Conservation (phyloP, 2,329 filamentous ascomycete genomes). For the Epichloe gansuensis region DNA sequence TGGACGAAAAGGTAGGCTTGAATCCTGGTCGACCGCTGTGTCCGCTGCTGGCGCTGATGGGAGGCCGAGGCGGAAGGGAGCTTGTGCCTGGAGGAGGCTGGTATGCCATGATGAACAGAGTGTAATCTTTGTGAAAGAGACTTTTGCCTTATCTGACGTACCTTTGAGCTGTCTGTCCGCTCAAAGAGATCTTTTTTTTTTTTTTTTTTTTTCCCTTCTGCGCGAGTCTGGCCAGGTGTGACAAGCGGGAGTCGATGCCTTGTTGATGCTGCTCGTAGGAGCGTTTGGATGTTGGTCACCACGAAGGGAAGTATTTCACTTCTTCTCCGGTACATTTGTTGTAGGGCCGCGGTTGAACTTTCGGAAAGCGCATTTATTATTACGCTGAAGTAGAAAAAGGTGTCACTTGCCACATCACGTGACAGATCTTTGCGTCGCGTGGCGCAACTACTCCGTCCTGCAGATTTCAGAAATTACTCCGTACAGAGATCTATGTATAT, state of each 20-base stretch:
- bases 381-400: no score
- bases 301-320: no score
- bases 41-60: slow-evolving; percentile 33
- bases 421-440: no score
- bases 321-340: no score
- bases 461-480: no score
- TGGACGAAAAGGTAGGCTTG: slow-evolving; percentile 38
- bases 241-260: background rate
- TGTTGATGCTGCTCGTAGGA: background rate
- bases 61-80: slow-evolving; percentile 63
- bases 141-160: slow-evolving; percentile 25
- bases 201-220: background rate
- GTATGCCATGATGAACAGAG: slow-evolving; percentile 69
- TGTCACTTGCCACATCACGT: no score
- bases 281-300: background rate
- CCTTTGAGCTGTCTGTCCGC: slow-evolving; percentile 34
- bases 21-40: slow-evolving; percentile 27
- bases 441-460: no score
- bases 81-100: slow-evolving; percentile 65
- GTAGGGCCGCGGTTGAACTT: no score
- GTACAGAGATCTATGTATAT: no score
- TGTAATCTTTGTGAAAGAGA: slow-evolving; percentile 5
- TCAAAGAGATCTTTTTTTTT: slow-evolving; percentile 16
- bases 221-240: background rate
- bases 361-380: no score